These are phyloP conservation scores for Eimeria sp. DNA, from an alignment of 169 alveolate genomes.

Conservation along the genomic window DNA sequence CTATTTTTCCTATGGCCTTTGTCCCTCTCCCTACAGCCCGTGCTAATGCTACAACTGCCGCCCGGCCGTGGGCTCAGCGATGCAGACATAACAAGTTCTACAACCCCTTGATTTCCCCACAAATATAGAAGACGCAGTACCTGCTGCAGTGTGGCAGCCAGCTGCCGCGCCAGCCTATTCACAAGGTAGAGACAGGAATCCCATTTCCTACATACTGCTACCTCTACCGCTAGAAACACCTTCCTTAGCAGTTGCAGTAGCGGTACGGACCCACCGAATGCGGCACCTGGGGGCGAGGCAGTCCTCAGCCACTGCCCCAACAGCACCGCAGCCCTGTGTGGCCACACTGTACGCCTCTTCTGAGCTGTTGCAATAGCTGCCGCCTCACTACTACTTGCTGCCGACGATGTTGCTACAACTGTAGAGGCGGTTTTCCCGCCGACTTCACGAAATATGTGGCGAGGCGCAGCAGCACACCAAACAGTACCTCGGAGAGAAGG, in stretches of 20 bases:
- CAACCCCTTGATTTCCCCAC: not conserved
- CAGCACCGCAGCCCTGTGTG: not conserved
- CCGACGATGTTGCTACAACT: not conserved
- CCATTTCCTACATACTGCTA: not conserved
- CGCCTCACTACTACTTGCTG: not conserved
- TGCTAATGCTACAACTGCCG: not conserved
- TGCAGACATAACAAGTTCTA: not conserved
- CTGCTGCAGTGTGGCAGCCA: constrained; percentile 16
- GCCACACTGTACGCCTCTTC: not conserved
- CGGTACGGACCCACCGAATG: not conserved
- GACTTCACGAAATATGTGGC: not conserved
- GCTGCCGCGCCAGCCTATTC: not conserved
- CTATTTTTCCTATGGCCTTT: not conserved
- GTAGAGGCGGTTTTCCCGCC: not conserved
- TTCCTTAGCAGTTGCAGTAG: not conserved
- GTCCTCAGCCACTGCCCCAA: constrained; percentile 2
- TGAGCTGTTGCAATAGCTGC: constrained; percentile 12
- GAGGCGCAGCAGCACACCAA: not conserved
- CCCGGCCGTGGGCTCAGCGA: not conserved
- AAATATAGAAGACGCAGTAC: constrained; percentile 1
- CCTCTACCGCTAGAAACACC: not conserved
- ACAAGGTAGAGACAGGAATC: not conserved
- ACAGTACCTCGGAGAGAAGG: not conserved
- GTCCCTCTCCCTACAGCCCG: not conserved
- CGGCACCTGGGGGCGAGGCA: not conserved